Percentiles rank a stretch among this genome's conserved stretches.
These are phyloP conservation scores for Dittrichia graveolens DNA, from an alignment of 129 eudicot genomes.

Conservation along the genomic window DNA sequence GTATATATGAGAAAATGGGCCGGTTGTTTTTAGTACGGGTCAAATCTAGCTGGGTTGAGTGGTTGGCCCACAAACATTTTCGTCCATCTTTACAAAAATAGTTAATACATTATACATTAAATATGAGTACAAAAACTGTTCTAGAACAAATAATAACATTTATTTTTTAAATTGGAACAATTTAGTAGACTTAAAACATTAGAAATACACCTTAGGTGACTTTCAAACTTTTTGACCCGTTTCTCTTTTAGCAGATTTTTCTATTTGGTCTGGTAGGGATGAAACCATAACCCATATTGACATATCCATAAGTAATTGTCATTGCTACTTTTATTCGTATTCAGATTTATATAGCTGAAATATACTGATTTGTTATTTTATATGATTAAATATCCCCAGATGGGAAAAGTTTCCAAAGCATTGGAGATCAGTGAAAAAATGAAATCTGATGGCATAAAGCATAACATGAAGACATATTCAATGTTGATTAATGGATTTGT, in stretches of 20 bases:
- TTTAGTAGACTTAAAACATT: neutral
- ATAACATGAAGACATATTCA: slow-evolving; percentile 95
- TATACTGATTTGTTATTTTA: slow-evolving; percentile 5
- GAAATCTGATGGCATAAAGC: slow-evolving; percentile 69
- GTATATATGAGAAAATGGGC: neutral
- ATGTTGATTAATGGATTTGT: slow-evolving; percentile 90
- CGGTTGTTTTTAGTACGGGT: neutral
- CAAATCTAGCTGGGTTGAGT: neutral
- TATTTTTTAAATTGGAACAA: neutral
- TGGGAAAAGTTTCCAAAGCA: slow-evolving; percentile 81
- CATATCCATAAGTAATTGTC: neutral
- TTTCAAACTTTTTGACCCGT: neutral
- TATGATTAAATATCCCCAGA: slow-evolving; percentile 36
- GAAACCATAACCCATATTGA: neutral
- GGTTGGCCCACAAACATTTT: neutral
- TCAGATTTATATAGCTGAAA: neutral
- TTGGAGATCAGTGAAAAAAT: slow-evolving; percentile 75
- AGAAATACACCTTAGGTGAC: neutral
- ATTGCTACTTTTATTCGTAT: neutral
- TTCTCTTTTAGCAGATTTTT: slow-evolving; percentile 1
- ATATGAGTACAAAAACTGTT: neutral
- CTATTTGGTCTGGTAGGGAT: neutral
- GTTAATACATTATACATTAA: neutral
- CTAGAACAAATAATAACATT: neutral
- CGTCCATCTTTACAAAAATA: neutral